Evolutionary conservation across 73 alveolate genomes (phyloP), one percentile per base, ranked within the genome.

Genomic region (Paramecium sonneborni): DNA sequence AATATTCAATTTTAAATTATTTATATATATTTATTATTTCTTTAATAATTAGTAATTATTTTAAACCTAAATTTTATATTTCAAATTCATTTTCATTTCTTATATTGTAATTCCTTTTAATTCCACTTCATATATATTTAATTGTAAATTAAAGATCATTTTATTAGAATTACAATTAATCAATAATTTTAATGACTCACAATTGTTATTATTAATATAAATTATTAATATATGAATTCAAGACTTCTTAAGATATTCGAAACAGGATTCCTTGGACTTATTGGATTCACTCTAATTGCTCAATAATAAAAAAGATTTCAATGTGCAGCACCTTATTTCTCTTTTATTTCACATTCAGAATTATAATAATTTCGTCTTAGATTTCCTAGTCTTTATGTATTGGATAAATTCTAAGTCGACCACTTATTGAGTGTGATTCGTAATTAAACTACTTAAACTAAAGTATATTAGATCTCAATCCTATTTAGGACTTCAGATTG

Each of bases 281-380:
- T 32, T 30, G 84, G 84, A 62, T 26, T 62, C 26, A 62, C 44
- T 9, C 46, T 62, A 30, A 32, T 62, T 18, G 24, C 86, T 3
- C 20, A 72, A 28, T 21, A 72, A 35, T 6, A 72, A 10, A 72
- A 79, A 20, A 10, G 55, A 46, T 41, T 18, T 23, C 24, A 79
- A 37, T 79, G 90, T 5, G 74, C 74, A 10, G 72, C 76, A 9
- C 90, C 90, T 1, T 79, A 39, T 34, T 43, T 79, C 74, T 79
- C 69, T 20, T 38, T 79, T 46, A 79, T 79, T 23, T 41, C 90
- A 24, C 90, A 79, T 26, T 20, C 90, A 24, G 90, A 79, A 46
- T 43, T 79, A 26, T 44, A 44, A 44, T 26, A 39, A 43, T 44
- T 79, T 30, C 44, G 48, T 20, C 30, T 79, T 10, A 79, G 55